A percentile compares a stretch with the other conserved stretches of the same genome.
phyloP scores from a whole-genome alignment of 2,329 filamentous ascomycete genomes.

The Penicillium sp. region DNA sequence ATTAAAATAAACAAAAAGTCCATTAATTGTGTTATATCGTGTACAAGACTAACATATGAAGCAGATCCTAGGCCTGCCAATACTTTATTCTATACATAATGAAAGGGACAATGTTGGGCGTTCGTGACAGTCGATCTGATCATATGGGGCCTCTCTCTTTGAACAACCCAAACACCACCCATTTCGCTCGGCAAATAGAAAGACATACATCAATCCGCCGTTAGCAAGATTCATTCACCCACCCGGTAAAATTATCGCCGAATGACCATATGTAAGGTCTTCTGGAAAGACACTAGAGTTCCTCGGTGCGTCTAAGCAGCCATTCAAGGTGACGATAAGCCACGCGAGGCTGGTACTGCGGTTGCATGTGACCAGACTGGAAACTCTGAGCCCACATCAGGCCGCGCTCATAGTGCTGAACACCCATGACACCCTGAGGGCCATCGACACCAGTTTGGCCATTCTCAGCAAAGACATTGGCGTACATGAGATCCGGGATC shows the following conservation, averaged over 20 bases:
- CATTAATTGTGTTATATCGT: not conserved
- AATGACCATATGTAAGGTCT: not conserved
- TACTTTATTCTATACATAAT: not conserved
- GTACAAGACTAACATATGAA: not conserved
- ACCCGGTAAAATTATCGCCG: no score
- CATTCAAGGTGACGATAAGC: constrained; percentile 64
- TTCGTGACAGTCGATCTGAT: not conserved
- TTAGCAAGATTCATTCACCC: no score
- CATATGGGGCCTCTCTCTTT: not conserved
- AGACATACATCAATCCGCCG: not conserved
- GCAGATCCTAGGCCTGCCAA: not conserved
- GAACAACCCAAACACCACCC: not conserved
- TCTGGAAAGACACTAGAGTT: constrained; percentile 14
- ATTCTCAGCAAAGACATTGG: constrained; percentile 52
- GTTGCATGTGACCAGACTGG: constrained; percentile 43
- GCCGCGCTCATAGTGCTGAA: constrained; percentile 71
- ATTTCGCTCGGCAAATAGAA: not conserved
- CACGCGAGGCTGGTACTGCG: constrained; percentile 67
- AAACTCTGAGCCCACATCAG: constrained; percentile 63
- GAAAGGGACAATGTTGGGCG: not conserved
- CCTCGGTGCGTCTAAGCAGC: constrained; percentile 34
- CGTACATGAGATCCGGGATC: constrained; percentile 58
- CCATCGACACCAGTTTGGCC: constrained; percentile 65
- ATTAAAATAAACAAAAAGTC: not conserved
- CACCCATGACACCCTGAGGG: constrained; percentile 66